Base-by-base conservation (phyloP, 2,329 filamentous ascomycete species). In the Claviceps africana region DNA sequence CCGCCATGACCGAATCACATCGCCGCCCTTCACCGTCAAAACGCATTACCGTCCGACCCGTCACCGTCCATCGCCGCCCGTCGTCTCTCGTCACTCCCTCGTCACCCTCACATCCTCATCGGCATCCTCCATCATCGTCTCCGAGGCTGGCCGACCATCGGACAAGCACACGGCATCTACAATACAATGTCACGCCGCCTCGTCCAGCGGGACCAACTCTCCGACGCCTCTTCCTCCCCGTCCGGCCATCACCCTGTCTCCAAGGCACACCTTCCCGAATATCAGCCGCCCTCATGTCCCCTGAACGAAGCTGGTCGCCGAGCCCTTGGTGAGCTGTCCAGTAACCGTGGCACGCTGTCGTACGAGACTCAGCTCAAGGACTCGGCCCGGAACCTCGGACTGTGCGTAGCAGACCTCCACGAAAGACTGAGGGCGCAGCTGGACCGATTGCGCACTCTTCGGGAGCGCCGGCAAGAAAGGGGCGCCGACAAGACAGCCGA, bases 311-410 rank as follows among this genome's bases (percentile, higher is more conserved):
- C 54, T 6, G 66, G 67, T 9, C 65, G 68, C 50, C 65, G 64
- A 21, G 65, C 65, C 2, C 66, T 79, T 3, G 59, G 64, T 50
- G 67, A 73, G 28, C 63, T 81, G 5, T 65, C 69, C 42, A 67
- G 65, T 52, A 67, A 65, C 43, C 69, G 68, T 47, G 64, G 70
- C 50, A 68, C 65, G 19, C 64, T 65, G 13, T 62, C 62, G 22
- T 78, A 77, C 61, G 67, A 73, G 25, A 60, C 65, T 8, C 74
- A 78, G 39, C 66, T 79, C 31, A 67, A 67, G 49, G 65, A 71
- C 25, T 71, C 74, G 5, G 56, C 71, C 37, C 62, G 66, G 7
- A 59, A 74, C 9, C 67, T 80, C 17, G 69, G 70, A 30, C 65
- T 66, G 42, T 69, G 64, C 53, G 71, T 79, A 13, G 68, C 70